phyloP scores from a whole-genome alignment of 2,329 filamentous ascomycete species.

The Aspergillus sp. region DNA sequence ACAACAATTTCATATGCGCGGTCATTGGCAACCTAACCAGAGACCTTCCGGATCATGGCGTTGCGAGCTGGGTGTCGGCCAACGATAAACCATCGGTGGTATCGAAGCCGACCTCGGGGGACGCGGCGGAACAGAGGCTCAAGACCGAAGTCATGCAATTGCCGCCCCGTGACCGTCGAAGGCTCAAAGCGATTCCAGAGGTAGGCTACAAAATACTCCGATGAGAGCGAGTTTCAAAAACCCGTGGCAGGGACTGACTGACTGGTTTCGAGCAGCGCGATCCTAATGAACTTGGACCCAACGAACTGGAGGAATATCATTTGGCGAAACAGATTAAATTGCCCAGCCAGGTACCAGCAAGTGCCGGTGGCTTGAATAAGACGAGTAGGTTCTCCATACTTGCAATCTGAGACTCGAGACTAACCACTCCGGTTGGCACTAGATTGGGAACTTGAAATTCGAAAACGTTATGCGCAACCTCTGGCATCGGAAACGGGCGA shows the following conservation, averaged over 20 bases:
- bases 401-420: not conserved
- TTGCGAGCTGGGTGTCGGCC: constrained; percentile 64
- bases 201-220: constrained; percentile 31
- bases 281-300: constrained; percentile 29
- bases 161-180: constrained; percentile 58
- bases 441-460: constrained; percentile 65
- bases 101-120: constrained; percentile 54
- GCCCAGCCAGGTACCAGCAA: constrained; percentile 64
- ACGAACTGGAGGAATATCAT: constrained; percentile 45
- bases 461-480: constrained; percentile 63
- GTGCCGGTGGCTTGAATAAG: constrained; percentile 74
- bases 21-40: constrained; percentile 60
- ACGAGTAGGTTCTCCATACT: constrained; percentile 58
- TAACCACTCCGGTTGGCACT: constrained; percentile 17
- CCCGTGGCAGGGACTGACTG: not conserved
- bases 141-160: constrained; percentile 66
- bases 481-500: constrained; percentile 62
- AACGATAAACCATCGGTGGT: constrained; percentile 54
- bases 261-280: constrained; percentile 32
- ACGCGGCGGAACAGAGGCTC: constrained; percentile 62
- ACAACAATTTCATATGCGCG: constrained; percentile 61
- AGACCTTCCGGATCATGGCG: constrained; percentile 61
- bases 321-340: constrained; percentile 50
- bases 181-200: constrained; percentile 56
- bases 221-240: not conserved